Evolutionary conservation across 768 basidiomycete species (phyloP).

Genomic region (Sistotremastrum niveocremeum): DNA sequence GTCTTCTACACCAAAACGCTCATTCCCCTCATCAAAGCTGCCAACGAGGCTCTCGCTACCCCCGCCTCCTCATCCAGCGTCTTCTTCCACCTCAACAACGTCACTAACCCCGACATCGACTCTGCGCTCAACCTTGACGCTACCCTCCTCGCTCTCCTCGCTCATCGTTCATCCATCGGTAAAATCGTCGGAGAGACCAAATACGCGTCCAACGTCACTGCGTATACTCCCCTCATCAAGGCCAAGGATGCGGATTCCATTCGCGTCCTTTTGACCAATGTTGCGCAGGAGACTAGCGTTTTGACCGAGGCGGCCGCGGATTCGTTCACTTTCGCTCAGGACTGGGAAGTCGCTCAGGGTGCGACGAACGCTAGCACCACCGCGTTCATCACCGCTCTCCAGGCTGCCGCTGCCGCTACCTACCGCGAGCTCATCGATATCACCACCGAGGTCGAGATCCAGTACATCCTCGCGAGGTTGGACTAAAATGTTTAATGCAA

Average conservation of each 20-base stretch:
- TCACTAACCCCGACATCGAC: not conserved
- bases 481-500: not conserved
- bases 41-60: not conserved
- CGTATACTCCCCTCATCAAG: constrained; percentile 7
- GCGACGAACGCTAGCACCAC: no score
- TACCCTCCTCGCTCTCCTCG: not conserved
- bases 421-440: no score
- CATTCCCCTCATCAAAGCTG: not conserved
- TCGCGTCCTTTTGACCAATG: constrained; percentile 4
- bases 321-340: constrained; percentile 5
- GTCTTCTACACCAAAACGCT: not conserved
- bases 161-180: constrained; percentile 6
- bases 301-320: constrained; percentile 7
- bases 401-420: no score
- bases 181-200: constrained; percentile 10
- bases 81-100: constrained; percentile 1
- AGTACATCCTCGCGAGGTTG: not conserved
- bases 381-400: no score
- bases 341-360: not conserved
- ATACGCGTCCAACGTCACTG: constrained; percentile 5
- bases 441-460: not conserved
- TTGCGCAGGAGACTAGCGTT: constrained; percentile 9
- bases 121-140: not conserved
- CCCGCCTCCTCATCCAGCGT: not conserved
- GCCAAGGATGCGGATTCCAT: constrained; percentile 2